Conservation (phyloP, 768 basidiomycete species). For the Xerocomus brunneocitrinus region DNA sequence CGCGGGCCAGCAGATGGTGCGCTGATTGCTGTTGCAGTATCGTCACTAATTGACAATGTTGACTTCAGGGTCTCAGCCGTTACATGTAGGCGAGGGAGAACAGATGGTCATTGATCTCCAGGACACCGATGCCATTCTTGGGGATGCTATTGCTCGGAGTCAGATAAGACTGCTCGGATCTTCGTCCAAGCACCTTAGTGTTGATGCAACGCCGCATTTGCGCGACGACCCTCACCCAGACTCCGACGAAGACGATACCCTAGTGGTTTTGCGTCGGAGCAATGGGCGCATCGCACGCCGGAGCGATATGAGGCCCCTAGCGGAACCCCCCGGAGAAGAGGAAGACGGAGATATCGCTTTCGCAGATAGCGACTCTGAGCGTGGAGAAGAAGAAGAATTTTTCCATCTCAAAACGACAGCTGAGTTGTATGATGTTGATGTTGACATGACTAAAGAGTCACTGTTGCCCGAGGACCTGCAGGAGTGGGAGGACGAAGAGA, state of each 20-base stretch:
- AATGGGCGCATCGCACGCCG: slow-evolving; percentile 52
- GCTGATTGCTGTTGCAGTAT: slow-evolving; percentile 12
- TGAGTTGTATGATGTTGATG: slow-evolving; percentile 40
- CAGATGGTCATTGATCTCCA: slow-evolving; percentile 97
- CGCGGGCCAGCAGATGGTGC: slow-evolving; percentile 64
- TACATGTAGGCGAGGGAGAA: slow-evolving; percentile 87
- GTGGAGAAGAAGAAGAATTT: slow-evolving; percentile 61
- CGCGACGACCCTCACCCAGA: slow-evolving; percentile 1
- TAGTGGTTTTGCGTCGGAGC: slow-evolving; percentile 18
- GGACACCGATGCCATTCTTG: slow-evolving; percentile 77
- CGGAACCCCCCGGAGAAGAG: slow-evolving; percentile 34
- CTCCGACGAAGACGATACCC: slow-evolving; percentile 2
- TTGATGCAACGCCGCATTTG: slow-evolving; percentile 29
- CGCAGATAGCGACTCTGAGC: slow-evolving; percentile 77
- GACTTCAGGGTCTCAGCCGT: slow-evolving; percentile 56
- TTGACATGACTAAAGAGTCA: slow-evolving; percentile 68
- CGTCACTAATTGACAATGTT: not conserved
- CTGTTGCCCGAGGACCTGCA: slow-evolving; percentile 48
- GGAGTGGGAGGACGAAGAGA: slow-evolving; percentile 81
- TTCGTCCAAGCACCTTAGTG: slow-evolving; percentile 66
- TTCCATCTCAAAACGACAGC: slow-evolving; percentile 53
- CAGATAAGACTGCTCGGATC: slow-evolving; percentile 81
- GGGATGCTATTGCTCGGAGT: slow-evolving; percentile 74
- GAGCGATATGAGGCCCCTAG: slow-evolving; percentile 33
- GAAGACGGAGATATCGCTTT: slow-evolving; percentile 51